Evolutionary conservation across 179 eudicot genomes (phyloP).

Genomic region (Gypsophila paniculata): DNA sequence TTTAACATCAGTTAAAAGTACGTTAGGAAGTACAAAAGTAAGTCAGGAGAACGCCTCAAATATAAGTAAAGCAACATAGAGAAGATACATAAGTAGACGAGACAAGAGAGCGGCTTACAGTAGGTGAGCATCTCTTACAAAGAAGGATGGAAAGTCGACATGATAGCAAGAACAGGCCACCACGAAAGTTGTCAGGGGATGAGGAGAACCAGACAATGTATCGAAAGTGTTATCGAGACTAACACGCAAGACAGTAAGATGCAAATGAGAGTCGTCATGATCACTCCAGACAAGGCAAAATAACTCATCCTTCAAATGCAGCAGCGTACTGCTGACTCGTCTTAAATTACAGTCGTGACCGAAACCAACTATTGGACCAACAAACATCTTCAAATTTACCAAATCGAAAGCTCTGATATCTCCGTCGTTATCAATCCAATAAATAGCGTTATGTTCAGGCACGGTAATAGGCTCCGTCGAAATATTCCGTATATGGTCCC

Average conservation of each 20-base stretch:
- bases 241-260: neutral
- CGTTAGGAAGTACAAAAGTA: too few species aligned
- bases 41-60: too few species aligned
- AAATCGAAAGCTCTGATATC: neutral
- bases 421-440: neutral
- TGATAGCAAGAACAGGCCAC: constrained; percentile 9
- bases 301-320: neutral
- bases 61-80: too few species aligned
- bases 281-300: neutral
- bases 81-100: neutral
- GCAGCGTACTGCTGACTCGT: neutral
- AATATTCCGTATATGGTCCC: neutral
- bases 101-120: neutral
- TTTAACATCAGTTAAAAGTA: too few species aligned
- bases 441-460: neutral
- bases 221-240: neutral
- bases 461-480: neutral
- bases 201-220: neutral
- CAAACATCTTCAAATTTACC: neutral
- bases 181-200: neutral
- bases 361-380: neutral
- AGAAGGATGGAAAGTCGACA: neutral
- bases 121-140: neutral
- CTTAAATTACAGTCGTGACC: neutral
- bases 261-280: neutral